Evolutionary conservation across 1,284 basidiomycete species (phyloP), one percentile per base, ranked within the genome.

Genomic region (Rhodofomes roseus): DNA sequence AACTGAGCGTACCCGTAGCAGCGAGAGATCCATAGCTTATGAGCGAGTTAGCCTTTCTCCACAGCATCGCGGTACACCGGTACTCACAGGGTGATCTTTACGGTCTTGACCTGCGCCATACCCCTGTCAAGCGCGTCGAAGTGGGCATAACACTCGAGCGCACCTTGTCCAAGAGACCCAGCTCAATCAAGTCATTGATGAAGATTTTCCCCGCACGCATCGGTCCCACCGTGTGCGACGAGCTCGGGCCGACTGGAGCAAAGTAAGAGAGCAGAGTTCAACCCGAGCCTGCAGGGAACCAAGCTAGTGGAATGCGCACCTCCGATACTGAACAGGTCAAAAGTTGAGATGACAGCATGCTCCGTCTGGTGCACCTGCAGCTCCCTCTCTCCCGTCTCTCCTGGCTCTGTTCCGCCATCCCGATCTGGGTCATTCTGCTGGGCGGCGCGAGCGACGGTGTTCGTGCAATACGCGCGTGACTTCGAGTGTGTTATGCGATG

Each of bases 301-400:
- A 27, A 27, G 22, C 23, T 8, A 18, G 31, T 31, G 37, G 34
- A 9, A 43, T 12, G 66, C 78, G 67, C 68, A 86, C 89, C 90
- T 56, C 96, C 96, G 62, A 98, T 92, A 62, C 91, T 94, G 78
- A 98, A 98, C 52, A 98, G 77, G 74, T 98, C 96, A 66, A 95
- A 96, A 0, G 93, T 87, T 0, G 90, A 92, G 57, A 98, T 96
- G 62, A 97, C 95, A 0, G 95, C 95, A 78, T 97, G 95, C 60
- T 95, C 90, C n/a, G 84, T 62, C 41, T 64, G 78, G 56, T 72
- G 70, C 41, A 65, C 70, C 23, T 66, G 67, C 11, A 63, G 55
- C 14, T 62, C 66, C 36, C 69, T 61, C 7, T 65, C 57, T 43
- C 53, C 50, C 20, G 60, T 40, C 58, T 55, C 55, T 68, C 68